Base-by-base conservation (phyloP, 2,329 filamentous ascomycete genomes). In the Pezicula carpinea region DNA sequence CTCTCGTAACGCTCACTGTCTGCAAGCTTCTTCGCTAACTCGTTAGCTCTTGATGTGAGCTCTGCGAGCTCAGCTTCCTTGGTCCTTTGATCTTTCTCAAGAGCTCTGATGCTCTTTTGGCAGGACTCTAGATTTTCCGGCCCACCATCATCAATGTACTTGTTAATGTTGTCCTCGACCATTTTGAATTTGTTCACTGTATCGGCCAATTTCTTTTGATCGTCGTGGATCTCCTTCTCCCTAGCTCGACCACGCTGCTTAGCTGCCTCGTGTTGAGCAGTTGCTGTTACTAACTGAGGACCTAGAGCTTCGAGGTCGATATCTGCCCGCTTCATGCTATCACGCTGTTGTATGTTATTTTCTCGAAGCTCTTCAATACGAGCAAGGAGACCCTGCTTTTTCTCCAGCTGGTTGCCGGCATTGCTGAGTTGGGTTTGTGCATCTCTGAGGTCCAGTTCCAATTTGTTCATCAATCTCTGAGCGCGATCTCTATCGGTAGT, bases 1-100 rank as follows among this genome's bases (percentile, higher is more conserved):
- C 88, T 85, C 69, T 90, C 92, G 47, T 84, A 91, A 49, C 84
- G 82, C 53, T 91, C 87, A 47, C 88, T 87, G 59, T 90, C 89
- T 57, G 83, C 81, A 43, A 91, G 77, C 44, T 89, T 84, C 41
- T 87, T 79, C 54, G 86, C 85, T 43, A 96, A 76, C 56, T 83
- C 83, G 66, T 95, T 93, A 51, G 88, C 82, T 46, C 85, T 79
- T 19, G 77, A 73, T 2, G 83, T 85, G 44, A 93, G 70, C 39
- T 81, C 72, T 11, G 70, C 70, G 60, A 88, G 82, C 53, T 93
- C 86, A 15, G 71, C 72, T 58, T 95, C 86, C 13, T 85, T 72
- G 15, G 72, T 72, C 33, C 73, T 66, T 46, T 93, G 84, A 19
- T 82, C 76, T 52, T 76, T 71, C 60, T 92, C 82, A 14, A 95